phyloP scores from a whole-genome alignment of 129 eudicot genomes.

The Kitagawia praeruptora region DNA sequence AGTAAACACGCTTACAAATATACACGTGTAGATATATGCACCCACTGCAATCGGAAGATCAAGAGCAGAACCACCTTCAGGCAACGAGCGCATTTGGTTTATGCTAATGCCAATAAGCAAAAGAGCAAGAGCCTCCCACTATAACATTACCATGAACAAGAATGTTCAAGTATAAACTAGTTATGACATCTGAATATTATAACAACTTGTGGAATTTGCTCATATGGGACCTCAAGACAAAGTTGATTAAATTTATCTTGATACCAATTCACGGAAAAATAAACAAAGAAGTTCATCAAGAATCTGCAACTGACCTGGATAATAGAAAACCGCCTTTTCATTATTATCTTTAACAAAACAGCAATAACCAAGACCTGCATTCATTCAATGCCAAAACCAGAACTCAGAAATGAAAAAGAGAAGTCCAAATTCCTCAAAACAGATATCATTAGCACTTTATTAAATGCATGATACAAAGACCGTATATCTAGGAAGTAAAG shows the following conservation, averaged over 20 bases:
- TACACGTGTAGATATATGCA: slow-evolving; percentile 77
- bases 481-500: background rate
- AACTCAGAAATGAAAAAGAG: background rate
- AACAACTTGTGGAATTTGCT: background rate
- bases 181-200: background rate
- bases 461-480: background rate
- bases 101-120: slow-evolving; percentile 91
- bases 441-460: background rate
- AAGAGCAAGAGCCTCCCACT: slow-evolving; percentile 99
- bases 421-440: background rate
- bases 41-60: slow-evolving; percentile 87
- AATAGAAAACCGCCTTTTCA: slow-evolving; percentile 90
- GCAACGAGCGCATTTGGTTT: slow-evolving; percentile 82
- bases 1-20: slow-evolving; percentile 64
- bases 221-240: slow-evolving; percentile 1
- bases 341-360: slow-evolving; percentile 63
- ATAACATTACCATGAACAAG: slow-evolving; percentile 8
- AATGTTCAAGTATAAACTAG: background rate
- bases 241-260: background rate
- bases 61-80: slow-evolving; percentile 72
- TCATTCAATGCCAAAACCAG: slow-evolving; percentile 8
- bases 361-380: slow-evolving; percentile 95
- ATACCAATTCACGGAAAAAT: background rate
- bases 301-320: slow-evolving; percentile 63
- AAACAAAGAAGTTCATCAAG: background rate